A percentile compares a stretch with the other conserved stretches of the same genome.
phyloP scores from a whole-genome alignment of 495 filamentous ascomycete genomes.

The Astrothelium macrocarpum region DNA sequence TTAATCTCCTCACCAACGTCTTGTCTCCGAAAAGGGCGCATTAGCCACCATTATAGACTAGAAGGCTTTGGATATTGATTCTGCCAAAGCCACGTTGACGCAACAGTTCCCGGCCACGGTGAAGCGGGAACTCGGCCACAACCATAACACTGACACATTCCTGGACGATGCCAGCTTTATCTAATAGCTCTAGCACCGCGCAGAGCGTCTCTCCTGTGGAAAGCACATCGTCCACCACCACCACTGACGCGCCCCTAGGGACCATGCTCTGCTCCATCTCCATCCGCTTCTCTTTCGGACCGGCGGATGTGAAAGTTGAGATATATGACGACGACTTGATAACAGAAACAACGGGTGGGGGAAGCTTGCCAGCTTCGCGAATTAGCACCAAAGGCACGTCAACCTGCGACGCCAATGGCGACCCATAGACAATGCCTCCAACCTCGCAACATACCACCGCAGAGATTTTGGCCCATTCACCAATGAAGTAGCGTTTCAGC shows the following conservation, averaged over 20 bases:
- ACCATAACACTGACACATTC: constrained; percentile 45
- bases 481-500: constrained; percentile 39
- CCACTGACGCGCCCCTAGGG: constrained; percentile 37
- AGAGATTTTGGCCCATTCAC: constrained; percentile 41
- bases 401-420: constrained; percentile 40
- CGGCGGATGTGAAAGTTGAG: constrained; percentile 37
- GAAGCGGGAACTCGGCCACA: constrained; percentile 53
- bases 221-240: constrained; percentile 58
- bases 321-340: constrained; percentile 46
- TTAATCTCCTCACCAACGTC: not conserved
- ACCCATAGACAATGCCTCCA: constrained; percentile 50
- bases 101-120: constrained; percentile 47
- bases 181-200: constrained; percentile 45
- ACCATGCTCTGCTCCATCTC: constrained; percentile 45
- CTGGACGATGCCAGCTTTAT: constrained; percentile 34
- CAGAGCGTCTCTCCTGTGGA: constrained; percentile 51
- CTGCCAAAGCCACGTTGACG: constrained; percentile 45
- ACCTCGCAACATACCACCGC: constrained; percentile 46
- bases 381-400: constrained; percentile 44
- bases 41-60: constrained; percentile 45
- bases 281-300: constrained; percentile 35
- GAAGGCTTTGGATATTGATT: constrained; percentile 48
- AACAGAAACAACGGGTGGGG: constrained; percentile 47
- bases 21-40: not conserved
- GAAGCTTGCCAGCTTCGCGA: constrained; percentile 51